Conservation (phyloP, 2,329 filamentous ascomycete species). For the Aspergillus novoparasiticus region DNA sequence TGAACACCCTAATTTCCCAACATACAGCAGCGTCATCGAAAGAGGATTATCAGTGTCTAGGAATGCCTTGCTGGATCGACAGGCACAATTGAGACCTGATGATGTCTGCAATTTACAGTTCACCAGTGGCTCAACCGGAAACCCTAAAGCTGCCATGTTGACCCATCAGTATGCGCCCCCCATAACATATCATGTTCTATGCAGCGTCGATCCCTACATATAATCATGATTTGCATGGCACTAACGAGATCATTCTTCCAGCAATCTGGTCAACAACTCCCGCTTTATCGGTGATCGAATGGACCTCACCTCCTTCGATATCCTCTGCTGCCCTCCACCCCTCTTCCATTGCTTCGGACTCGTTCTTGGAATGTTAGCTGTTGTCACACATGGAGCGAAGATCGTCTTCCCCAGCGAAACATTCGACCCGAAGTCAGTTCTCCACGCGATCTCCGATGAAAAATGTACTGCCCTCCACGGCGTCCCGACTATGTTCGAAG, state of each 20-base stretch:
- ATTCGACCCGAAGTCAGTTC: slow-evolving; percentile 68
- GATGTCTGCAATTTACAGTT: slow-evolving; percentile 76
- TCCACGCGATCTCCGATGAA: slow-evolving; percentile 68
- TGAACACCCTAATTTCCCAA: slow-evolving; percentile 56
- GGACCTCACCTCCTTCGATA: slow-evolving; percentile 66
- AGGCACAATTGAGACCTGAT: slow-evolving; percentile 61
- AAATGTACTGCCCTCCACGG: slow-evolving; percentile 75
- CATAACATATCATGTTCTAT: slow-evolving; percentile 2
- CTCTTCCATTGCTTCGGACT: slow-evolving; percentile 87
- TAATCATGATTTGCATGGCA: background rate
- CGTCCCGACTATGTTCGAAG: slow-evolving; percentile 83
- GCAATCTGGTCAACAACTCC: slow-evolving; percentile 61
- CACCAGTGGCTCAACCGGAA: slow-evolving; percentile 73
- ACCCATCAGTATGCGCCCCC: slow-evolving; percentile 62
- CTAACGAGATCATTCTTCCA: slow-evolving; percentile 19
- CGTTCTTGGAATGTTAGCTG: slow-evolving; percentile 72
- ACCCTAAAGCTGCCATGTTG: slow-evolving; percentile 74
- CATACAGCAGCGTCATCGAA: slow-evolving; percentile 62
- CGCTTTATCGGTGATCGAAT: slow-evolving; percentile 75
- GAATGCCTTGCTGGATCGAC: slow-evolving; percentile 55
- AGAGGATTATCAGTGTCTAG: slow-evolving; percentile 54
- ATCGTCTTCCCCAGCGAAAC: slow-evolving; percentile 76
- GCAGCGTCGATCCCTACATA: background rate
- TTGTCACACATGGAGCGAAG: slow-evolving; percentile 73
- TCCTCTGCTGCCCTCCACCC: slow-evolving; percentile 79